Evolutionary conservation across 1,139 yeast genomes (phyloP), one percentile per base, ranked within the genome.

Genomic region (Ogataea hybrid): DNA sequence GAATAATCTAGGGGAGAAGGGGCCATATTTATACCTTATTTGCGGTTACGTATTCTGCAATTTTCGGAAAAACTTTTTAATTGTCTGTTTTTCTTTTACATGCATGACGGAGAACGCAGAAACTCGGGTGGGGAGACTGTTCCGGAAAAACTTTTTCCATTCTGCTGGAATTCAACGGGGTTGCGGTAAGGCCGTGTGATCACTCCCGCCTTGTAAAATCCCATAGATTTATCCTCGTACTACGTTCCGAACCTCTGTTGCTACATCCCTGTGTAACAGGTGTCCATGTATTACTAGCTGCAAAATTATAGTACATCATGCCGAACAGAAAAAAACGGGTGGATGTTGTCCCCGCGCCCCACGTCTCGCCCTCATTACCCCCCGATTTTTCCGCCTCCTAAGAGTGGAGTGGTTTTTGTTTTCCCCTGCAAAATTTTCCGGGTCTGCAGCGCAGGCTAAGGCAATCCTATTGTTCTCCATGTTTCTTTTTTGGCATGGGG

Each of bases 121-220:
- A 30, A 16, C 14, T 4, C 11, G 16, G 37, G 39, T 41, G 39
- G 39, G 22, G 44, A 34, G 37, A 35, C 35, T 28, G 12, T 32
- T 31, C 29, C 38, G 38, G 37, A 37, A 42, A 38, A 38, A 32
- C 38, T 35, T 35, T 35, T 42, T 33, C 31, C 28, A 28, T 39
- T 37, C 35, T 37, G 34, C 30, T 17, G 23, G 6, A 30, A 9
- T 12, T 14, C 17, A 11, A 32, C 37, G 35, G 41, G 32, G 35
- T 18, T 37, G 41, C 22, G 41, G 36, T 32, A 35, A n/a, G 20
- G 27, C 22, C 22, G 10, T 11, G n/a, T 5, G 10, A 16, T 15
- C 5, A 14, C 20, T 10, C 6, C 14, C n/a, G 15, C 15, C 14
- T 23, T 9, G 11, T 14, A 2, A 11, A 10, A 25, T 5, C 16